Percentiles rank a stretch among this genome's conserved stretches.
phyloP scores from a whole-genome alignment of 2,329 filamentous ascomycete species.

The Apiospora sp. region DNA sequence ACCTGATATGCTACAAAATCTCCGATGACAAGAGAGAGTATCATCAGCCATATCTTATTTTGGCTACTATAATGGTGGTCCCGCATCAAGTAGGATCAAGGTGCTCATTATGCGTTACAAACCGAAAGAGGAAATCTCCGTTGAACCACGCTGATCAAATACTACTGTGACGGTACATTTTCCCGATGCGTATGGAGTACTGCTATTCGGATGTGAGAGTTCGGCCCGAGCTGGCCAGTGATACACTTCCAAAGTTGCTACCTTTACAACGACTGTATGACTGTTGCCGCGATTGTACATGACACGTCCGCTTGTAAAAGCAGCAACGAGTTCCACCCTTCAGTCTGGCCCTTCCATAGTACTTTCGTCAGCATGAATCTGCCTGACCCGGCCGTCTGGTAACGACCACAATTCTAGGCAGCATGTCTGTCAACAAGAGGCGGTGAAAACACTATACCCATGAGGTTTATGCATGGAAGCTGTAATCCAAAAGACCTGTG shows the following conservation, averaged over 20 bases:
- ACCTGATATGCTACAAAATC: constrained; percentile 10
- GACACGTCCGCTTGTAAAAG: background rate
- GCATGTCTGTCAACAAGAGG: background rate
- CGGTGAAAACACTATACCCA: background rate
- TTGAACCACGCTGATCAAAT: background rate
- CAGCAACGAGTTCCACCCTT: constrained; percentile 3
- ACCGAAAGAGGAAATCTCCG: background rate
- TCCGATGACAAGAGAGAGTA: background rate
- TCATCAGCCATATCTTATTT: background rate
- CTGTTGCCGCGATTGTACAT: background rate
- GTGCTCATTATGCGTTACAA: background rate
- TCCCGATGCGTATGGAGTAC: background rate
- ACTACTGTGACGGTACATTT: background rate
- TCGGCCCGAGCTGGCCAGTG: constrained; percentile 16
- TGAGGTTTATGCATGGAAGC: background rate
- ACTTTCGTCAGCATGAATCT: background rate
- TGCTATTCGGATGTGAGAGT: background rate
- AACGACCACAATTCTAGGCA: constrained; percentile 9
- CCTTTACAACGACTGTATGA: background rate
- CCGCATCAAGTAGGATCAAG: background rate
- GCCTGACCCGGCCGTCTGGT: constrained; percentile 6
- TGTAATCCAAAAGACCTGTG: background rate
- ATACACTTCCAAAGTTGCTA: background rate
- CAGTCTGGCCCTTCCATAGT: background rate
- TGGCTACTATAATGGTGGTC: background rate